Base-by-base conservation (phyloP, 768 basidiomycete genomes). In the Lactarius hengduanensis region DNA sequence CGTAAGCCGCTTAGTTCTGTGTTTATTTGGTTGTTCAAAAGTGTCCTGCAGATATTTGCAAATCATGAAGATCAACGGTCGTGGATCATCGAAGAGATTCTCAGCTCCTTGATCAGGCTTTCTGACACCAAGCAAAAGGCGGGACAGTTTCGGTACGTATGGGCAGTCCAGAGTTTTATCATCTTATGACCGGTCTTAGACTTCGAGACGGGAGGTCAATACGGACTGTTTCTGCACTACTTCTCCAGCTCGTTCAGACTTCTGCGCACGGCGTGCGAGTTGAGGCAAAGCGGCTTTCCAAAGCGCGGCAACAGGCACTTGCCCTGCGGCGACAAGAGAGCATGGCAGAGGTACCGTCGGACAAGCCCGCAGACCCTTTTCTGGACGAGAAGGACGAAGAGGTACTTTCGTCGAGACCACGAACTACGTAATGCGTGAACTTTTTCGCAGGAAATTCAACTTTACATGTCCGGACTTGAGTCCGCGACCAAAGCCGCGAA, bases 81-180 rank as follows among this genome's bases (percentile, higher is more conserved):
- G 0, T 97, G 95, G 95, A 96, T 98, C 69, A 90, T 98, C n/a
- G 96, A 98, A 74, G 97, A 98, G 76, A 96, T 98, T 40, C 73
- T 99, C 32, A 85, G 87, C 10, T 96, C 94, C 0, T 78, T 98
- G 62, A 95, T 91, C 71, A 96, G 94, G 76, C 81, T 96, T 28
- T 91, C 93, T 2, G 92, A 94, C 72, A 86, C 88, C 22, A 97
- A 94, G 74, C 92, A 93, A 77, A 90, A 90, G 71, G 92, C 90
- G 58, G 91, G 94, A 0, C 92, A 92, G 71, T 96, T 95, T 76
- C 83, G 88, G 94, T 95, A 56, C 16, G 86, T 77, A 4, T 32
- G 16, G 26, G 16, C 41, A 38, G 43, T 40, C 47, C 16, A 13
- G 13, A 32, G 34, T 58, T 72, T 50, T 66, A 62, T 32, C 30